Base-by-base conservation (phyloP, 495 filamentous ascomycete genomes). In the Terfezia claveryi region DNA sequence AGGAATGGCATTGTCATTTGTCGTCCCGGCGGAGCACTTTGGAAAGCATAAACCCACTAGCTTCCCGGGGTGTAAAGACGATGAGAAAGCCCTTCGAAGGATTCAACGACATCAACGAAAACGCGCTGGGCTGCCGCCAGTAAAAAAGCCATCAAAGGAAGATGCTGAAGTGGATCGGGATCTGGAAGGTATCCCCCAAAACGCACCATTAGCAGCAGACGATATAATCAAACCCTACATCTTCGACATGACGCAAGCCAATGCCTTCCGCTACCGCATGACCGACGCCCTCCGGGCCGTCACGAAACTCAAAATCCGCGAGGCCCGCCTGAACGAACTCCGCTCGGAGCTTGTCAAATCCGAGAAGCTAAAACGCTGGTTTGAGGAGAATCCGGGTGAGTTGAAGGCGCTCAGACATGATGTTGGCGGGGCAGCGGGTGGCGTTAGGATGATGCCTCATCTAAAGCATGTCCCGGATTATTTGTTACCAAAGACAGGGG, bases 381-480 rank as follows among this genome's bases (percentile, higher is more conserved):
- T 95, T 63, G 91, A 96, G 64, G 91, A 99, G 68, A 95, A 96
- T 66, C 91, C 91, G 0, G 78, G 79, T 8, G 88, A 95, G 63
- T 69, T 95, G 46, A 74, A 80, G 20, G 83, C 91, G 64, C 72
- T 99, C 53, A 74, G 91, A 32, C 91, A 99, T 64, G 92, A 99
- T 65, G 12, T 20, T 46, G 41, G 41, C 12, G 82, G 80, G 10
- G 91, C 94, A 67, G 69, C 91, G 49, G 79, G 85, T 57, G 74
- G 80, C 20, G 82, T 83, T 5, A 73, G 83, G 59, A 74, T 87
- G 36, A 87, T 94, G 69, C 74, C 81, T 10, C 92, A 99, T 73
- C 68, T 99, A 56, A 93, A 85, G 68, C 87, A 96, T 70, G 85
- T 99, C 2, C 91, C 91, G 0, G 87, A 93, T 23, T 99, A 99